A percentile compares a stretch with the other conserved stretches of the same genome.
These are phyloP conservation scores for Nadsonia starkeyi-henricii DNA, from an alignment of 1,139 yeast genomes.

Conservation along the genomic window DNA sequence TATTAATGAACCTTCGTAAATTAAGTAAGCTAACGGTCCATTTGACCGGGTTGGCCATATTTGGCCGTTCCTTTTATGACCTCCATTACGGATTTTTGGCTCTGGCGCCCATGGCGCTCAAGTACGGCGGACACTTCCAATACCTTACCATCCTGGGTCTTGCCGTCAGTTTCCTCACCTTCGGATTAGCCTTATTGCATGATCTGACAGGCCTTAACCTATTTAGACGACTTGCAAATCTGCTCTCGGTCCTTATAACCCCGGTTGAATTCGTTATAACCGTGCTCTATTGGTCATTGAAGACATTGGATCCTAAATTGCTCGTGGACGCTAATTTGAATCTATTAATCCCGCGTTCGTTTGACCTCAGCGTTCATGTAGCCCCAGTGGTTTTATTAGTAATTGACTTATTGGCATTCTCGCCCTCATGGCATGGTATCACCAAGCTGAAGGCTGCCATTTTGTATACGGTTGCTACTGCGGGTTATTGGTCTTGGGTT, in stretches of 20 bases:
- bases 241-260: conserved; percentile 16
- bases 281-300: conserved; percentile 21
- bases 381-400: conserved; percentile 18
- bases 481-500: conserved; percentile 23
- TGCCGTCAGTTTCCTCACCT: conserved; percentile 15
- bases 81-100: neutral
- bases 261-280: conserved; percentile 22
- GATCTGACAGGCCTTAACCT: conserved; percentile 13
- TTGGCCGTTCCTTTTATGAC: neutral
- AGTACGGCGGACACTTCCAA: conserved; percentile 20
- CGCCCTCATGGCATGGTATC: conserved; percentile 14
- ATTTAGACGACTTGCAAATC: conserved; percentile 11
- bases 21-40: too few species aligned
- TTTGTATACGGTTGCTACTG: conserved; percentile 13
- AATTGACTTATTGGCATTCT: conserved; percentile 15
- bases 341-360: conserved; percentile 12
- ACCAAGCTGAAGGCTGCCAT: conserved; percentile 11
- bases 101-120: neutral
- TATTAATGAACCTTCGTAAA: too few species aligned
- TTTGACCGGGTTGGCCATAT: too few species aligned
- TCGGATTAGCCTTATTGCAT: conserved; percentile 16
- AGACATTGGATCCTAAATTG: conserved; percentile 14
- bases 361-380: conserved; percentile 20
- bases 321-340: conserved; percentile 12
- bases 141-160: conserved; percentile 22